These are phyloP conservation scores for Candida quercuum DNA, from an alignment of 805 yeast genomes.

Conservation along the genomic window DNA sequence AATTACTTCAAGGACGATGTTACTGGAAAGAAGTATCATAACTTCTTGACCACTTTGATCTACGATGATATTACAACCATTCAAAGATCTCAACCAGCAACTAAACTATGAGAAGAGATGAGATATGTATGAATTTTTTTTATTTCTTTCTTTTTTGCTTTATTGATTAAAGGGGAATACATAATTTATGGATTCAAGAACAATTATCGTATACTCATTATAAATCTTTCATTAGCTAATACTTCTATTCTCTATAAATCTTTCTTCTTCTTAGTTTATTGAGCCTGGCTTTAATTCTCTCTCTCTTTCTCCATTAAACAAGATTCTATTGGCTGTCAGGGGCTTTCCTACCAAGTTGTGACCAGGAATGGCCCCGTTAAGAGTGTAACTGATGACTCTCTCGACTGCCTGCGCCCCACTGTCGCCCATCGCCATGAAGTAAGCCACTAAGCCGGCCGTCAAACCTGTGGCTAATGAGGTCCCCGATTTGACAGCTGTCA, in stretches of 20 bases:
- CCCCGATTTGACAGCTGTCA: constrained; percentile 35
- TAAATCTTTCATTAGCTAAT: no score
- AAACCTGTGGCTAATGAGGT: constrained; percentile 46
- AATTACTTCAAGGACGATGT: constrained; percentile 69
- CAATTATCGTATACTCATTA: no score
- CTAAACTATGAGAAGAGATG: constrained; percentile 16
- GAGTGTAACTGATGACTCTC: constrained; percentile 38
- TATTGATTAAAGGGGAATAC: no score
- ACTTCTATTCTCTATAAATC: no score
- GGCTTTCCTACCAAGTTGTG: constrained; percentile 40
- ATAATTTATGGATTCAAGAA: no score
- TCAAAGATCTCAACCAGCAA: constrained; percentile 19
- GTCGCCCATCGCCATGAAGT: constrained; percentile 37
- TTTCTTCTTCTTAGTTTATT: no score
- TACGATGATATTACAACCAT: constrained; percentile 65
- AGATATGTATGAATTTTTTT: no score
- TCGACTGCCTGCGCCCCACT: constrained; percentile 29
- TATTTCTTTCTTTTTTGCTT: no score
- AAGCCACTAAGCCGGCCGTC: constrained; percentile 40
- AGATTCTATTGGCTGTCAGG: constrained; percentile 57
- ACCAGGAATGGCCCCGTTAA: constrained; percentile 43
- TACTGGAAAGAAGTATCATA: constrained; percentile 65
- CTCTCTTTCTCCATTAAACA: constrained; percentile 31
- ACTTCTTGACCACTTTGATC: constrained; percentile 70
- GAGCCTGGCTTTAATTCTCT: no score